These are phyloP conservation scores for Calcarisporium arbuscula DNA, from an alignment of 2,329 filamentous ascomycete species.

Conservation along the genomic window DNA sequence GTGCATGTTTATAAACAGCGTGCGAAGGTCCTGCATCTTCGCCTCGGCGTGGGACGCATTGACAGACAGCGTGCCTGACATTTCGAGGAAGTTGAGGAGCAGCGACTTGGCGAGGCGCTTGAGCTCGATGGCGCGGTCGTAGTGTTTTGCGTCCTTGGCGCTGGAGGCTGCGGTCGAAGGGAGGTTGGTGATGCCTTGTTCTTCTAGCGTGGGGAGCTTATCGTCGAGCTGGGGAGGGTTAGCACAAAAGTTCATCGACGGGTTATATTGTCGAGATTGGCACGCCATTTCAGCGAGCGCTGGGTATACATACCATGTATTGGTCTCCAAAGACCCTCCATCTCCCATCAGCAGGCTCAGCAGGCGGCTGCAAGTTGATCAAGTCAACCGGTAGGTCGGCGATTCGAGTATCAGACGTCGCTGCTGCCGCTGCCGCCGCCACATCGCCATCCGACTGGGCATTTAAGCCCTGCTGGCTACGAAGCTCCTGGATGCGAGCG, in stretches of 20 bases:
- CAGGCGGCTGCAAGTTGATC: slow-evolving; percentile 72
- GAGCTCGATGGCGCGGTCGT: slow-evolving; percentile 61
- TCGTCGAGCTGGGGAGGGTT: slow-evolving; percentile 45
- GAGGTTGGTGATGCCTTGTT: slow-evolving; percentile 65
- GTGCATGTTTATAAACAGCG: slow-evolving; percentile 84
- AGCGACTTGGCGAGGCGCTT: slow-evolving; percentile 77
- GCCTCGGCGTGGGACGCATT: slow-evolving; percentile 46
- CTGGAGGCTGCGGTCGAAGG: slow-evolving; percentile 30
- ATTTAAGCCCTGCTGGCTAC: slow-evolving; percentile 29
- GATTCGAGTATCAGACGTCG: too few relatives aligned
- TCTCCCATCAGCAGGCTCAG: slow-evolving; percentile 61
- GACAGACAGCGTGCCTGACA: slow-evolving; percentile 49
- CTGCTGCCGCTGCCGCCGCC: slow-evolving; percentile 19
- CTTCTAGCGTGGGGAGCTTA: slow-evolving; percentile 59
- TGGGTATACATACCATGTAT: slow-evolving; percentile 41
- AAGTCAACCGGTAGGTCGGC: slow-evolving; percentile 62
- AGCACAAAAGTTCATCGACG: background rate
- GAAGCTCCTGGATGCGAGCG: slow-evolving; percentile 43
- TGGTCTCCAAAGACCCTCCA: slow-evolving; percentile 70
- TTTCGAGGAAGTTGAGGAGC: slow-evolving; percentile 81
- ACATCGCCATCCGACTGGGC: slow-evolving; percentile 4
- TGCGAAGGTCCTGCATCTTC: slow-evolving; percentile 73
- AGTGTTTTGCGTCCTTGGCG: slow-evolving; percentile 47
- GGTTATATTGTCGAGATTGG: background rate
- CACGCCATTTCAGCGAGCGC: background rate